A percentile compares a stretch with the other conserved stretches of the same genome.
Conservation (phyloP, 2,329 filamentous ascomycete species). For the Aspergillus fijiensis region DNA sequence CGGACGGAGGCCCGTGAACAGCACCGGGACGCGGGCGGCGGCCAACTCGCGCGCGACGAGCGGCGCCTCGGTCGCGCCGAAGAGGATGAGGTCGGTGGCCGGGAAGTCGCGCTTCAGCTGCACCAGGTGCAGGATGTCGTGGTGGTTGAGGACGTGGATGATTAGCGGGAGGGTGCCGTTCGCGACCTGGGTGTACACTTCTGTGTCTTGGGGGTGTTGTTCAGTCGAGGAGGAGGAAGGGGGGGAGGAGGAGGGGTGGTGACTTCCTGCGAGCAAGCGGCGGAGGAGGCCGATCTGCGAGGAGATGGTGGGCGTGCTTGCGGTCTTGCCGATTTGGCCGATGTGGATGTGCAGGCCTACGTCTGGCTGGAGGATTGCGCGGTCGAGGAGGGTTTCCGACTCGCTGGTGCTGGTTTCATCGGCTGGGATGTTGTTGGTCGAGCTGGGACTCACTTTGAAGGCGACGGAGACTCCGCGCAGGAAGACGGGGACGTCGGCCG, state of each 20-base stretch:
- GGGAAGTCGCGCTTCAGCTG: not conserved
- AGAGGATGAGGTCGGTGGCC: not conserved
- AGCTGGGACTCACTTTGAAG: not conserved
- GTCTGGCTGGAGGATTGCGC: not conserved
- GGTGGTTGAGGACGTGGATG: not conserved
- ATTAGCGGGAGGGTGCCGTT: not conserved
- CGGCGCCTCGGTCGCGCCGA: not conserved
- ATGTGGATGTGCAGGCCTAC: not conserved
- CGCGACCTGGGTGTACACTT: not conserved
- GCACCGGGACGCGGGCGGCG: not conserved
- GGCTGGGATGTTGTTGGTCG: not conserved
- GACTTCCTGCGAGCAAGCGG: not conserved
- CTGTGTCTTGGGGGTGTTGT: not conserved
- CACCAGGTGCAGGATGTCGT: not conserved
- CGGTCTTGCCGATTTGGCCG: not conserved
- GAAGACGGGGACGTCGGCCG: not conserved
- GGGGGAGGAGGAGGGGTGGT: not conserved
- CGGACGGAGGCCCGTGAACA: not conserved
- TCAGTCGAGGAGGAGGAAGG: no score
- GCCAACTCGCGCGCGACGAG: not conserved
- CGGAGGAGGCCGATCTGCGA: not conserved
- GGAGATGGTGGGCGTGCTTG: not conserved
- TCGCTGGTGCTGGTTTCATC: not conserved
- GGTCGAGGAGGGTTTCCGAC: not conserved
- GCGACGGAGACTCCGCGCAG: not conserved